Conservation (phyloP, 176 grass and related monocot genomes). For the Guadua angustifolia region DNA sequence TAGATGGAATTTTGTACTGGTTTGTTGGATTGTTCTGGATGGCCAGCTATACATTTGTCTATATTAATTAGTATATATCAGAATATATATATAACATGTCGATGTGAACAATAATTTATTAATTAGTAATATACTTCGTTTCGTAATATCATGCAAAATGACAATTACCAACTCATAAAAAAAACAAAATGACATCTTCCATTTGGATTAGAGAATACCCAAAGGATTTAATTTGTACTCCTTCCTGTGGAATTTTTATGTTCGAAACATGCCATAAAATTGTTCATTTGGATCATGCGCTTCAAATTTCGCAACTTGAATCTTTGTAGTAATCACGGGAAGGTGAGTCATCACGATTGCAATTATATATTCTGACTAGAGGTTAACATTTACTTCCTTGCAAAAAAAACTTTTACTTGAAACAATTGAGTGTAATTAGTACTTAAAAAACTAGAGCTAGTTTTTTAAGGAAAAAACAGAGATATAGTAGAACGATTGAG, state of each 20-base stretch:
- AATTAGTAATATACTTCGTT: neutral
- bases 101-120: slow-evolving; percentile 27
- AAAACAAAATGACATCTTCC: neutral
- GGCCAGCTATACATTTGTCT: slow-evolving; percentile 27
- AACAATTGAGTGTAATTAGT: neutral
- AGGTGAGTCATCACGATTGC: neutral
- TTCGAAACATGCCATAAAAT: neutral
- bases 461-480: too few species aligned
- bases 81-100: slow-evolving; percentile 15
- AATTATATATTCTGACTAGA: neutral
- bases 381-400: too few species aligned
- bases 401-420: neutral
- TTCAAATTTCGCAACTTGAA: neutral
- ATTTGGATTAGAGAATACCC: neutral
- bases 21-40: slow-evolving; percentile 49
- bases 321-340: neutral
- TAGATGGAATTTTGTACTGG: slow-evolving; percentile 43
- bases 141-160: neutral
- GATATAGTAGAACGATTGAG: too few species aligned
- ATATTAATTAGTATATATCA: slow-evolving; percentile 8
- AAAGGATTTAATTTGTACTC: neutral
- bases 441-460: too few species aligned
- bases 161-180: neutral
- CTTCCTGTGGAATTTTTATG: neutral
- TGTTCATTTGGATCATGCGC: neutral